Evolutionary conservation across 805 yeast species (phyloP), one percentile per base, ranked within the genome.

Genomic region (Ogataea allantospora): DNA sequence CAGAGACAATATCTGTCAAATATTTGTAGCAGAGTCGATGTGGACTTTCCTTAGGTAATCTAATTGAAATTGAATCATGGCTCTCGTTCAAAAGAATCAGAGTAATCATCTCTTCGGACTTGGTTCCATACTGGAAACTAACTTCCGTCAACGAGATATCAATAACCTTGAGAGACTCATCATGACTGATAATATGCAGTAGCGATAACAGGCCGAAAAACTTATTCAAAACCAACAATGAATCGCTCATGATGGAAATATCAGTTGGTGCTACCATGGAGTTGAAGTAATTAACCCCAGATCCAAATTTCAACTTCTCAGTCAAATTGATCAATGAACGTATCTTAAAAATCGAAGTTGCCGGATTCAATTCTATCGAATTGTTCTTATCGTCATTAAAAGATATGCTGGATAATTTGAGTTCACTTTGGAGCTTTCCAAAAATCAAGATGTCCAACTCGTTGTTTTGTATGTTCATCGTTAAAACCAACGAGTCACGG

Each of bases 401-500:
- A 7, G 54, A 43, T 9, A 57, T 54, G 18, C 48, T 39, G 1
- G 60, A 60, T 9, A 57, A 35, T 30, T 51, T 49, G 16, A 56
- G 43, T 28, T 50, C 53, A 13, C 39, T 43, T 22, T 43, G 46
- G 6, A 64, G 43, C 42, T 58, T 63, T 6, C 70, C 70, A 42
- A 52, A 62, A 18, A 65, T 47, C 20, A 47, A 51, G n/a, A 66
- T 57, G 22, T 59, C 53, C 35, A 66, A 48, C 16, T 50, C 50
- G 18, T 51, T 49, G 30, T 47, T 54, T 15, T 45, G 46, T 9
- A 58, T 53, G 14, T 52, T 51, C 19, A 66, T 54, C 2, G 53
- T 50, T 15, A 70, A 40, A 18, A 62, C 53, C 21, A 68, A 31
- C 2, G 68, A 54, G 17, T 58, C 59, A 8, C 62, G 57, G 31